A percentile compares a stretch with the other conserved stretches of the same genome.
These are phyloP conservation scores for Blastomyces silverae DNA, from an alignment of 2,329 filamentous ascomycete species.

Conservation along the genomic window DNA sequence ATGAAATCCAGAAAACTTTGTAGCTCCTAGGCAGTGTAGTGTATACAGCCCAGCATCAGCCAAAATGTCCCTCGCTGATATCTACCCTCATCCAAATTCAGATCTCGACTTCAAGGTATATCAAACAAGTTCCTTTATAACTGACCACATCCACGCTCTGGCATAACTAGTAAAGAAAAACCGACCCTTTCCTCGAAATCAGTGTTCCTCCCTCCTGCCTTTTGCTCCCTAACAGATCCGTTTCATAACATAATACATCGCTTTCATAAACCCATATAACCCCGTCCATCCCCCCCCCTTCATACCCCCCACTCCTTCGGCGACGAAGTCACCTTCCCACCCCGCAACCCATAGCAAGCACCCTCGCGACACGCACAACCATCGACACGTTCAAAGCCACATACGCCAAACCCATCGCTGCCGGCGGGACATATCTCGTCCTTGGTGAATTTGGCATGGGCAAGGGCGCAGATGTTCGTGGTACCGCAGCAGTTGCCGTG, in stretches of 20 bases:
- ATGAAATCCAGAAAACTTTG: neutral
- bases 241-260: neutral
- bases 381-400: constrained; percentile 1
- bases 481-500: constrained; percentile 12
- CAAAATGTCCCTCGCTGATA: neutral
- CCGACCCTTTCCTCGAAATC: no score
- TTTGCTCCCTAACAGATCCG: no score
- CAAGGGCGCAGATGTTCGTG: neutral
- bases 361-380: neutral
- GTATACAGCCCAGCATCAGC: neutral
- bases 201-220: no score
- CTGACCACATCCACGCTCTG: neutral
- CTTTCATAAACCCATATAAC: neutral
- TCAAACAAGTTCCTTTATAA: neutral
- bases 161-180: no score
- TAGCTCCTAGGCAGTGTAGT: neutral
- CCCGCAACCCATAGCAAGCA: constrained; percentile 9
- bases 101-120: neutral
- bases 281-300: neutral
- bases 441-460: constrained; percentile 1
- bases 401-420: neutral
- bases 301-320: constrained; percentile 1
- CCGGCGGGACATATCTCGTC: constrained; percentile 5
- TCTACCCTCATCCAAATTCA: neutral
- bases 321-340: neutral